Evolutionary conservation across 805 yeast genomes (phyloP), one percentile per base, ranked within the genome.

Genomic region (Wickerhamomyces chaumierensis): DNA sequence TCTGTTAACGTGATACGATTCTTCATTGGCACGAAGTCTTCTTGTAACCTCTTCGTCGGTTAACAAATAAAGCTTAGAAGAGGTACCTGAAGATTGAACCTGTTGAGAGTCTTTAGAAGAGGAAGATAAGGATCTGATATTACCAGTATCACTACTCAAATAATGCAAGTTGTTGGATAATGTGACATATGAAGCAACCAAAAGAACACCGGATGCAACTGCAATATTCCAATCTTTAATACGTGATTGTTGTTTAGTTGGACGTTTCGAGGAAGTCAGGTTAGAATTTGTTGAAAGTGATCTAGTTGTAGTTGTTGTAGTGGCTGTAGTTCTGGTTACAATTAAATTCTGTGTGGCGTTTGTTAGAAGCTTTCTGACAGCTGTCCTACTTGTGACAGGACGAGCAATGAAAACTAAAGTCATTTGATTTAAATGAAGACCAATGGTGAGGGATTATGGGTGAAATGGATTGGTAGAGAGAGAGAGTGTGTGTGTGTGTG

Each of bases 1-100:
- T 42, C 96, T 69, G 47, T 82, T 79, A 17, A 90, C 90, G 27
- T 63, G 56, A 51, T 79, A 84, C 44, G 90, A 77, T 57, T 88
- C 92, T 55, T 90, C 95, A 47, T 68, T 66, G 47, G 77, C 76
- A 42, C 88, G 72, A 45, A 88, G 65, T 42, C 73, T 70, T 23
- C 67, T 61, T 35, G 86, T 71, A 9, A 87, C 87, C 50, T 85
- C 88, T 23, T 73, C 80, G 19, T 81, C 87, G 18, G 68, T 67
- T 37, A 81, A 61, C 17, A 80, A 55, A 39, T 68, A 68, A 2
- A 81, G 65, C 15, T 31, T 31, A 13, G 17, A 16, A 31, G 33
- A 31, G 15, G 17, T n/a, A 43, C 48, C 68, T 61, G 36, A 49
- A 38, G 36, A 43, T 33, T 42, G 46, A 9, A 27, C 36, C 16